phyloP scores from a whole-genome alignment of 495 filamentous ascomycete species.

The Penicillium alfredii region DNA sequence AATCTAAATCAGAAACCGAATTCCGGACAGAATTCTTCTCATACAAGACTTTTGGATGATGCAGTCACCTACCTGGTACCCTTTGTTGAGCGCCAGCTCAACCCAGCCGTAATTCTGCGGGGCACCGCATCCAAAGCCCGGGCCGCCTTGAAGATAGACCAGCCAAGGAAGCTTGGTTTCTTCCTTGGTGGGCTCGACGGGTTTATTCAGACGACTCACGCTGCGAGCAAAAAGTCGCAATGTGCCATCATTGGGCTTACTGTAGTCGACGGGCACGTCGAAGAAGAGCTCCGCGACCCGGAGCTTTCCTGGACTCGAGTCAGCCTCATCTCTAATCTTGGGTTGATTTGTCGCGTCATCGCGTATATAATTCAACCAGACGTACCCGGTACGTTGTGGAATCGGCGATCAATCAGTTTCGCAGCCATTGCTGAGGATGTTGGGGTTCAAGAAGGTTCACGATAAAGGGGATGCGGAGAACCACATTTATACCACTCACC shows the following conservation, averaged over 20 bases:
- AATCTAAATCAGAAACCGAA: too few relatives aligned
- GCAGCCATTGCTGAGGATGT: slow-evolving; percentile 40
- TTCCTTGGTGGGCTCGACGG: slow-evolving; percentile 49
- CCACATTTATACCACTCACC: too few relatives aligned
- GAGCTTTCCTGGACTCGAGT: slow-evolving; percentile 55
- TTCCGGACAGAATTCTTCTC: too few relatives aligned
- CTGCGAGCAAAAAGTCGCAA: slow-evolving; percentile 73
- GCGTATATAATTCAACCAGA: too few relatives aligned
- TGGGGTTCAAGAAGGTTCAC: too few relatives aligned
- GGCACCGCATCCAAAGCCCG: slow-evolving; percentile 65
- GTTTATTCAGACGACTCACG: slow-evolving; percentile 56
- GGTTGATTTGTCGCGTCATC: not conserved
- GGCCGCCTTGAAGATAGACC: slow-evolving; percentile 68
- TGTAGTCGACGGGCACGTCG: slow-evolving; percentile 73
- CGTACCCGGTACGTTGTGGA: slow-evolving; percentile 43
- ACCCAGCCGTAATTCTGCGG: slow-evolving; percentile 69
- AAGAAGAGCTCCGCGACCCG: slow-evolving; percentile 77
- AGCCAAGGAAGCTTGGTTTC: slow-evolving; percentile 55
- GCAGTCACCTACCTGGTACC: slow-evolving; percentile 54
- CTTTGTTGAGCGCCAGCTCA: slow-evolving; percentile 63
- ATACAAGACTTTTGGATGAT: too few relatives aligned
- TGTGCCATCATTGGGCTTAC: slow-evolving; percentile 51
- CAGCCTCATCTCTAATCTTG: too few relatives aligned
- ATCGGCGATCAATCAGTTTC: slow-evolving; percentile 38
- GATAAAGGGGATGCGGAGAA: too few relatives aligned